These are phyloP conservation scores for Trichophyton benhamiae DNA, from an alignment of 2,329 filamentous ascomycete species.

Conservation along the genomic window DNA sequence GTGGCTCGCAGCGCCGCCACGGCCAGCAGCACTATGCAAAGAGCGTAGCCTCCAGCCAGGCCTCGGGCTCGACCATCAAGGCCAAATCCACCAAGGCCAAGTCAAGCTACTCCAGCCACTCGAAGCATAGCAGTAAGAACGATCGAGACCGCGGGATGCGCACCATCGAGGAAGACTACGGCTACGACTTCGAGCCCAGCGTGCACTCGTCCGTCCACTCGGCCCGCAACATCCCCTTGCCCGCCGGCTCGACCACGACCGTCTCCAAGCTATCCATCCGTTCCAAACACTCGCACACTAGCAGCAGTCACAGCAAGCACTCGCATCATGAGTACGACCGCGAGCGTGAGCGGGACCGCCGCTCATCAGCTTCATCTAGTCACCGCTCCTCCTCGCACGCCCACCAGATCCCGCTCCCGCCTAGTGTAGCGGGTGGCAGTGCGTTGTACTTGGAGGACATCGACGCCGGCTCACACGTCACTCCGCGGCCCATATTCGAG, in stretches of 20 bases:
- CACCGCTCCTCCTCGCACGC: conserved; percentile 13
- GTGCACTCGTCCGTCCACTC: conserved; percentile 20
- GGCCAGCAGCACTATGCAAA: conserved; percentile 15
- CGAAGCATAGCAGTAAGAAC: background rate
- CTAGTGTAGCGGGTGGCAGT: conserved; percentile 21
- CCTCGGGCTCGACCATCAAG: conserved; percentile 8
- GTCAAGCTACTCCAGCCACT: conserved; percentile 2
- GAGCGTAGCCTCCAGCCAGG: conserved; percentile 14
- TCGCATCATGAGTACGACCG: background rate
- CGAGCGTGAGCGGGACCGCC: background rate
- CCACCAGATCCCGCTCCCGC: conserved; percentile 22
- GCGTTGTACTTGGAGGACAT: conserved; percentile 18
- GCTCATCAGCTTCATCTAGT: background rate
- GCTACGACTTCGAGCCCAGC: background rate
- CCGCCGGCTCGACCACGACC: conserved; percentile 22
- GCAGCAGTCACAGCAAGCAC: conserved; percentile 14
- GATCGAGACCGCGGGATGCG: background rate
- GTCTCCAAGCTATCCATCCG: conserved; percentile 12
- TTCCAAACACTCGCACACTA: conserved; percentile 11
- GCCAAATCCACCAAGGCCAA: background rate
- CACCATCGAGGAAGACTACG: background rate
- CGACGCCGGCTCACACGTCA: conserved; percentile 46
- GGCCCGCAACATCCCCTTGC: conserved; percentile 27
- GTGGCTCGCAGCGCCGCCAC: conserved; percentile 18
- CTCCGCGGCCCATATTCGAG: conserved; percentile 26